Evolutionary conservation across 805 yeast species (phyloP).

Genomic region (Saturnispora zaruensis): DNA sequence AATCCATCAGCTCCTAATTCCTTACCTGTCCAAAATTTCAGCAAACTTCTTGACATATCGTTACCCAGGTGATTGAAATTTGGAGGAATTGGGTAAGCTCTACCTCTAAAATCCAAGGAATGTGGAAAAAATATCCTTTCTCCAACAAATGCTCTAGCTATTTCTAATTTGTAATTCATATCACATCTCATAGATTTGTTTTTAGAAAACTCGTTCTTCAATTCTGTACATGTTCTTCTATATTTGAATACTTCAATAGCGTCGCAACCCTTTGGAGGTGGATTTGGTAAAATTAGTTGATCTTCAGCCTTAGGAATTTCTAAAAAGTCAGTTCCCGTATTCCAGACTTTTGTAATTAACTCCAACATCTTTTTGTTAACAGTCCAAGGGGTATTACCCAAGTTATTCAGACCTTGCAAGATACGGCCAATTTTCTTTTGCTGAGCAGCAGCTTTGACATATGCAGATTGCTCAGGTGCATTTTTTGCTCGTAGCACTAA

Average conservation of each 20-base stretch:
- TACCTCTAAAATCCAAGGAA: slow-evolving; percentile 73
- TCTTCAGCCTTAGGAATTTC: slow-evolving; percentile 56
- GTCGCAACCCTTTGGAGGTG: slow-evolving; percentile 58
- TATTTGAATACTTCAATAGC: slow-evolving; percentile 65
- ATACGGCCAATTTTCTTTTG: slow-evolving; percentile 56
- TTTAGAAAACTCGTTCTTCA: slow-evolving; percentile 53
- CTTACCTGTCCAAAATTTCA: slow-evolving; percentile 72
- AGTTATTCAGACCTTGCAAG: slow-evolving; percentile 72
- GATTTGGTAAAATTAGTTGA: slow-evolving; percentile 39
- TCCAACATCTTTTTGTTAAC: slow-evolving; percentile 65
- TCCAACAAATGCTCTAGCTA: slow-evolving; percentile 86
- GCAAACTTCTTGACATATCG: slow-evolving; percentile 64
- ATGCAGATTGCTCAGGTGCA: slow-evolving; percentile 84
- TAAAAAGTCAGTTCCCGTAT: slow-evolving; percentile 64
- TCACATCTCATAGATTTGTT: slow-evolving; percentile 88
- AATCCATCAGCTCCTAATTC: slow-evolving; percentile 56
- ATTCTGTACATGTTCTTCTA: slow-evolving; percentile 49
- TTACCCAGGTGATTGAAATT: slow-evolving; percentile 76
- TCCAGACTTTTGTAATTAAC: slow-evolving; percentile 76
- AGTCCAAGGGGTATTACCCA: slow-evolving; percentile 90
- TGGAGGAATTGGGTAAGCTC: slow-evolving; percentile 77
- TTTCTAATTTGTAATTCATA: slow-evolving; percentile 84
- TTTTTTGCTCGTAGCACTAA: slow-evolving; percentile 69
- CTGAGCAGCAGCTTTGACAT: slow-evolving; percentile 75
- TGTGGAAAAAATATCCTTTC: slow-evolving; percentile 75